Percentiles rank a stretch among this genome's conserved stretches.
These are phyloP conservation scores for Codiaeum variegatum DNA, from an alignment of 441 rosid genomes.

Conservation along the genomic window DNA sequence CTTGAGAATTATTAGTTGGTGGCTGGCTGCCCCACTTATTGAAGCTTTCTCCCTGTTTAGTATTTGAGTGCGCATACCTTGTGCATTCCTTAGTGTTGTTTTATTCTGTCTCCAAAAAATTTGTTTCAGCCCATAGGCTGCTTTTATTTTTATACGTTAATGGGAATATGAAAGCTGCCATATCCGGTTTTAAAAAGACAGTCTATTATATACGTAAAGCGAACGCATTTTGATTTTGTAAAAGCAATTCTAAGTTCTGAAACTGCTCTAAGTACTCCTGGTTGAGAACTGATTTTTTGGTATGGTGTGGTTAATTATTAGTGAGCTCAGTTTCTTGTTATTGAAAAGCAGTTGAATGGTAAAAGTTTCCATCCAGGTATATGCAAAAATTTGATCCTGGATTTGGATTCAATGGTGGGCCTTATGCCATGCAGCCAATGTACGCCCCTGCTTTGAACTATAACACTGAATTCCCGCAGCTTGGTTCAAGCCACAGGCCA, in stretches of 20 bases:
- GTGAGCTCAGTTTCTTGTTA: slow-evolving; percentile 4
- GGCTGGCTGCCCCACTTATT: neutral
- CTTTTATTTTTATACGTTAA: neutral
- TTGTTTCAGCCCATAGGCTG: neutral
- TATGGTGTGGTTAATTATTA: neutral
- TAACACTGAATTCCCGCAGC: slow-evolving; percentile 84
- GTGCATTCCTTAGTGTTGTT: neutral
- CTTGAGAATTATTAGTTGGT: neutral
- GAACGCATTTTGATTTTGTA: no score
- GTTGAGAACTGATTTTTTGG: neutral
- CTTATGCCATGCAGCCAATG: slow-evolving; percentile 64
- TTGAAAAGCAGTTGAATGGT: neutral
- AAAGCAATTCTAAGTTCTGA: neutral
- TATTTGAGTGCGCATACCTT: neutral
- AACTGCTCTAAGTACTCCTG: neutral
- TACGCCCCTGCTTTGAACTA: slow-evolving; percentile 70
- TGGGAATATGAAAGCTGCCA: neutral
- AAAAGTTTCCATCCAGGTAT: slow-evolving; percentile 41
- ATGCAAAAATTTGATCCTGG: slow-evolving; percentile 83
- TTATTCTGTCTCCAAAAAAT: neutral
- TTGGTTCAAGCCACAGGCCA: slow-evolving; percentile 54
- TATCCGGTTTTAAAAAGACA: neutral
- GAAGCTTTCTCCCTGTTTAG: neutral
- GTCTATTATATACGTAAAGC: no score
- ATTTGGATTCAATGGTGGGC: slow-evolving; percentile 61